Percentiles rank a stretch among this genome's conserved stretches.
phyloP scores from a whole-genome alignment of 2,329 filamentous ascomycete species.

The Cladophialophora bantiana region DNA sequence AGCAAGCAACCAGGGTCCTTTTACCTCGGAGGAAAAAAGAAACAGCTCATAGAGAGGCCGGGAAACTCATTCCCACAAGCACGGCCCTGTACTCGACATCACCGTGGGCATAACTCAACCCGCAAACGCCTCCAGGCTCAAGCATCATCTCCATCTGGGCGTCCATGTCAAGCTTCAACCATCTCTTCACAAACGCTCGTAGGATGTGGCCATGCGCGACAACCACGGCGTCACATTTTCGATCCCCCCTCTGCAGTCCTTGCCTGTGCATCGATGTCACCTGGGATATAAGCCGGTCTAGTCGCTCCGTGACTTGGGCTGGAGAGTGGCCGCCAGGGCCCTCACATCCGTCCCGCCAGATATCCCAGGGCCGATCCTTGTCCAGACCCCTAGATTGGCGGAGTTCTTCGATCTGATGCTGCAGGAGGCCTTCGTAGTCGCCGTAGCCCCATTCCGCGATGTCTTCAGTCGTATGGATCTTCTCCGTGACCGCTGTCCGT shows the following conservation, averaged over 20 bases:
- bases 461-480: constrained; percentile 50
- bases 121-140: constrained; percentile 52
- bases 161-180: constrained; percentile 54
- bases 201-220: constrained; percentile 53
- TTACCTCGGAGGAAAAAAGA: not conserved
- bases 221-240: constrained; percentile 31
- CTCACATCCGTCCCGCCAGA: constrained; percentile 66
- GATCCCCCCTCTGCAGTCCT: constrained; percentile 24
- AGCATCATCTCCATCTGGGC: constrained; percentile 54
- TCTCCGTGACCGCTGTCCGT: constrained; percentile 35
- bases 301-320: constrained; percentile 49
- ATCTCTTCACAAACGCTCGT: constrained; percentile 56
- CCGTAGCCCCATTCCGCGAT: constrained; percentile 70
- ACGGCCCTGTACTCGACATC: constrained; percentile 51
- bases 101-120: constrained; percentile 51
- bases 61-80: constrained; percentile 49
- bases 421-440: constrained; percentile 65
- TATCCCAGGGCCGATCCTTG: constrained; percentile 59
- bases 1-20: not conserved
- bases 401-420: constrained; percentile 57
- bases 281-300: constrained; percentile 53
- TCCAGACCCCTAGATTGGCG: constrained; percentile 59
- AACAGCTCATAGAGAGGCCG: constrained; percentile 4
- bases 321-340: constrained; percentile 49
- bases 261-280: constrained; percentile 51